Conservation (phyloP, 2,329 filamentous ascomycete species). For the Beauveria brongniartii region DNA sequence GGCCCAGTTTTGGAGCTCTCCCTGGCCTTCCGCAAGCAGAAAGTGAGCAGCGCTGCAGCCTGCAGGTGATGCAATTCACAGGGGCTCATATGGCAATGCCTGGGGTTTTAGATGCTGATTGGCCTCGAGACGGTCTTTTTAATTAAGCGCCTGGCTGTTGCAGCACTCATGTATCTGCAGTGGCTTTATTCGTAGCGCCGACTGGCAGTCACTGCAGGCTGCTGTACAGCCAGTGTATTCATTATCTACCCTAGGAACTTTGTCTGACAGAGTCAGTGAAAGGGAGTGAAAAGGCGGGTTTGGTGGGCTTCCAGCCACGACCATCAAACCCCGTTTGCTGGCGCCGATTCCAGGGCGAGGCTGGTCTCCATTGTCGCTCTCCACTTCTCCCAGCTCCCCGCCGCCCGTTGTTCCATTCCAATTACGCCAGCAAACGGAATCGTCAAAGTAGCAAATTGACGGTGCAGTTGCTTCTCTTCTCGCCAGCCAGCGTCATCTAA, state of each 20-base stretch:
- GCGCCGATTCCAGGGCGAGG: conserved; percentile 8
- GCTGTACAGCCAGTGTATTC: no score
- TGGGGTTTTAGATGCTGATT: conserved; percentile 11
- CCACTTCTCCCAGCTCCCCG: not conserved
- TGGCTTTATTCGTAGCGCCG: no score
- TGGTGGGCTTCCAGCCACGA: not conserved
- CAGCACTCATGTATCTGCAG: not conserved
- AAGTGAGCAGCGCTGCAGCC: conserved; percentile 7
- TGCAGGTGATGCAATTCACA: conserved; percentile 11
- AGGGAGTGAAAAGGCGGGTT: no score
- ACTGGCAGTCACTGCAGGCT: no score
- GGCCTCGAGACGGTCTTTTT: not conserved
- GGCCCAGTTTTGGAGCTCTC: not conserved
- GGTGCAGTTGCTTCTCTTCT: not conserved
- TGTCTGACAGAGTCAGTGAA: no score
- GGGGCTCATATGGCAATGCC: not conserved
- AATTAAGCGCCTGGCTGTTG: not conserved
- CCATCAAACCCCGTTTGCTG: not conserved
- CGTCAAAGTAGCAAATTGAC: not conserved
- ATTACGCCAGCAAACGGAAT: not conserved
- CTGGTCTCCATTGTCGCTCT: not conserved
- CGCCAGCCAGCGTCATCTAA: not conserved
- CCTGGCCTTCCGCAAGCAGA: conserved; percentile 1
- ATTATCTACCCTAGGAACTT: no score
- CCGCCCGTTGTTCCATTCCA: not conserved